Base-by-base conservation (phyloP, 1,284 basidiomycete species). In the Entoloma clypeatum region DNA sequence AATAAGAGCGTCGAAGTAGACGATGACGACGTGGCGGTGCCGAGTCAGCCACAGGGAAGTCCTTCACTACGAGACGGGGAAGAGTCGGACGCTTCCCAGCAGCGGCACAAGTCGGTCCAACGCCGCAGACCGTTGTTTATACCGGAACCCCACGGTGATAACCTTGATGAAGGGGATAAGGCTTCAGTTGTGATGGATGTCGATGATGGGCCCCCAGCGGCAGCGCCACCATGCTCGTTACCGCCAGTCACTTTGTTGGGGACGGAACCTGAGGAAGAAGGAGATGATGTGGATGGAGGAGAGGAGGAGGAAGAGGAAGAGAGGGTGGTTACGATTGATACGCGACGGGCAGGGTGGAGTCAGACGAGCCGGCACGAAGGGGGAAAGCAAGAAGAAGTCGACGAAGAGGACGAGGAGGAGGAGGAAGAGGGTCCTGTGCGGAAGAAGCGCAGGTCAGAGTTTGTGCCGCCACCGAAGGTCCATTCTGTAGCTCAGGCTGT, bases 381-480 rank as follows among this genome's bases (percentile, higher is more conserved):
- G 19, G 25, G n/a, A 10, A 34, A 21, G 4, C 14, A 28, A 13
- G 39, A 29, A 30, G 43, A 61, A 58, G 27, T 58, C 51, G 17
- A 59, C 52, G 25, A 59, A 44, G 14, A 57, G 44, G 23, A 58
- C 39, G 24, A 55, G 54, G 13, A 55, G 52, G 23, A 55, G 48
- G 5, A 54, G 33, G 22, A 53, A 51, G 21, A 61, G 54, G 13
- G 55, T 46, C 45, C 45, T 7, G 36, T 40, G 7, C 47, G 45
- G 23, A 37, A 29, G 21, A 30, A 34, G 6, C 17, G 26, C 25
- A 39, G 16, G 6, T 36, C 25, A 10, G 19, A 22, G 2, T n/a
- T 33, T 5, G 23, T n/a, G n/a, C n/a, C n/a, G n/a, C n/a, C n/a
- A n/a, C n/a, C n/a, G n/a, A n/a, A n/a, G n/a, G n/a, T n/a, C n/a